phyloP scores from a whole-genome alignment of 2,329 filamentous ascomycete genomes.

The Aspergillus hiratsukae region DNA sequence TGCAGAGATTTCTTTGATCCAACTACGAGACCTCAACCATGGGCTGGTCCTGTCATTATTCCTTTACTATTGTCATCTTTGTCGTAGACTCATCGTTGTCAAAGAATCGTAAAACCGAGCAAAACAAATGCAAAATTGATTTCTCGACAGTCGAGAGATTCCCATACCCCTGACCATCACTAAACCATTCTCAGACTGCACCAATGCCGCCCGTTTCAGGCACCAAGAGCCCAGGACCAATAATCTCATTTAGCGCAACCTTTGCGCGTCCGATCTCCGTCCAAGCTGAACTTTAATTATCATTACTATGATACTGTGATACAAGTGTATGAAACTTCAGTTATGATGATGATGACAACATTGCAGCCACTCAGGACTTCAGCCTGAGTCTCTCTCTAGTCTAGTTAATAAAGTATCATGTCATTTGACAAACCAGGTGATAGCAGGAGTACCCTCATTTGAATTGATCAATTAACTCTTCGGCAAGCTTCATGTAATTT shows the following conservation, averaged over 20 bases:
- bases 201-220: constrained; percentile 10
- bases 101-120: background rate
- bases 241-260: background rate
- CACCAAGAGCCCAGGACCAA: constrained; percentile 2
- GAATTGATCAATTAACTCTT: background rate
- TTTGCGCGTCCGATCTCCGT: background rate
- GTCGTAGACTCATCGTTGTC: background rate
- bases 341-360: too few relatives aligned
- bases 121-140: background rate
- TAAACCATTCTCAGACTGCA: constrained; percentile 1
- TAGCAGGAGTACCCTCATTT: too few relatives aligned
- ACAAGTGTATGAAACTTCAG: too few relatives aligned
- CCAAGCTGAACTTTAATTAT: background rate
- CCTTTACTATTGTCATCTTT: background rate
- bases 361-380: too few relatives aligned
- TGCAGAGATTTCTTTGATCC: background rate
- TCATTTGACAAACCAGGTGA: too few relatives aligned
- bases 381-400: too few relatives aligned
- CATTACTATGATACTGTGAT: background rate
- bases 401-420: too few relatives aligned
- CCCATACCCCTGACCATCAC: constrained; percentile 1
- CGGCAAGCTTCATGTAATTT: background rate
- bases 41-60: background rate
- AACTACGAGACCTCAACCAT: background rate
- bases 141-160: background rate